Evolutionary conservation across 2,329 filamentous ascomycete species (phyloP).

Genomic region (Tympanopsis confertula): DNA sequence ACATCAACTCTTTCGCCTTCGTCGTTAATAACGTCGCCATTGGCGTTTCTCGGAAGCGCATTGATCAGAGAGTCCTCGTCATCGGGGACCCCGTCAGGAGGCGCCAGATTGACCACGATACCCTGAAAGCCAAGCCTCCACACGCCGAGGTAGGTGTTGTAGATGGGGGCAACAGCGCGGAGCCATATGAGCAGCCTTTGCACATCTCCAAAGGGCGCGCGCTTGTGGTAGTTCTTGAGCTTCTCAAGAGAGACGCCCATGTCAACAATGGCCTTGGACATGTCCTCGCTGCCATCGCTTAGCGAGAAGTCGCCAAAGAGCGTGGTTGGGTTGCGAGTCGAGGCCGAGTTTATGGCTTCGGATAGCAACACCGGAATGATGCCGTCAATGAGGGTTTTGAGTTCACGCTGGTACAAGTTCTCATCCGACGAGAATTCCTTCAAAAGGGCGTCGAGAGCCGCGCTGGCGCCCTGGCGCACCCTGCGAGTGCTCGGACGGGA

Average conservation of each 20-base stretch:
- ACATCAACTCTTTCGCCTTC: constrained; percentile 88
- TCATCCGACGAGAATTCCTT: constrained; percentile 75
- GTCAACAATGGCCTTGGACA: constrained; percentile 79
- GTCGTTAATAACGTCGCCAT: constrained; percentile 57
- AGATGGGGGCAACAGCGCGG: constrained; percentile 64
- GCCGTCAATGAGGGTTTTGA: constrained; percentile 86
- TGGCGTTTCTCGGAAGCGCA: constrained; percentile 46
- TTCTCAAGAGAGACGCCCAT: constrained; percentile 89
- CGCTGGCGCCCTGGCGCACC: constrained; percentile 41
- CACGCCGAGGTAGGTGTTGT: constrained; percentile 72
- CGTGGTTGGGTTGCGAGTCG: constrained; percentile 44
- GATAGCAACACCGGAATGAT: constrained; percentile 86
- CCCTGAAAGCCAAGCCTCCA: constrained; percentile 94
- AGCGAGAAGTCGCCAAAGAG: constrained; percentile 50
- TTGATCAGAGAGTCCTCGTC: constrained; percentile 49
- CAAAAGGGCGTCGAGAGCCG: constrained; percentile 66
- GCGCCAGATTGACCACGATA: constrained; percentile 83
- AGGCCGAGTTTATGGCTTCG: constrained; percentile 65
- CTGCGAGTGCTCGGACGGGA: constrained; percentile 26
- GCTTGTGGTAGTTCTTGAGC: constrained; percentile 67
- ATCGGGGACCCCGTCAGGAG: constrained; percentile 38
- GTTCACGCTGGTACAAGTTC: constrained; percentile 74
- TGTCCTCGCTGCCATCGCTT: constrained; percentile 39
- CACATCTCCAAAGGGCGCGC: constrained; percentile 64
- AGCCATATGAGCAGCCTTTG: constrained; percentile 72